Conservation (phyloP, 1,284 basidiomycete genomes). For the Ceratobasidium sp. region DNA sequence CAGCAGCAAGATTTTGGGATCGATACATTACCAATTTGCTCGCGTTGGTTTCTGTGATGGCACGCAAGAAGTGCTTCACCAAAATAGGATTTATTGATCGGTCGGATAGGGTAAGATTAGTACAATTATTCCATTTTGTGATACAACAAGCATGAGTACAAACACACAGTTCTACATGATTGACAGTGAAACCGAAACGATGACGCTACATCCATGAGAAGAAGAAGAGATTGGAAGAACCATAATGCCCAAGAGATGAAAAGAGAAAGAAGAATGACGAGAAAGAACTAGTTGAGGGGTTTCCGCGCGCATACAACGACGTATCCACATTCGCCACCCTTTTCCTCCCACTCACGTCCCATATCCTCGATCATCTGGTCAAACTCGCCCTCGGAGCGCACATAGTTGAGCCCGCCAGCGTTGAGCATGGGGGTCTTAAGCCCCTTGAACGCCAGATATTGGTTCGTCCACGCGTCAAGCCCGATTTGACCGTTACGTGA, state of each 20-base stretch:
- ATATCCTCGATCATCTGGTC: constrained; percentile 44
- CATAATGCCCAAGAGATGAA: constrained; percentile 9
- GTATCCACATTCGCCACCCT: constrained; percentile 41
- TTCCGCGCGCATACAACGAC: constrained; percentile 42
- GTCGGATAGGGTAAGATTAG: neutral
- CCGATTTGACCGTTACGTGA: constrained; percentile 39
- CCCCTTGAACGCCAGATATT: constrained; percentile 40
- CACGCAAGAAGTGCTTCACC: no score
- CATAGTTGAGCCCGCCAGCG: constrained; percentile 19
- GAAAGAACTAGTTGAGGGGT: constrained; percentile 39
- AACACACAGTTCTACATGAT: neutral
- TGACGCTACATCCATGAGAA: neutral
- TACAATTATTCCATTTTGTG: neutral
- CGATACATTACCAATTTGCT: no score
- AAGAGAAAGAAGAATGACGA: neutral
- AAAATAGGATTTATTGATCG: no score
- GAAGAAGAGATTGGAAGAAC: neutral
- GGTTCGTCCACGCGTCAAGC: constrained; percentile 38
- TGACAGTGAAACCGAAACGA: neutral
- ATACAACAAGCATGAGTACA: constrained; percentile 24
- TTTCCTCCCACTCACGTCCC: constrained; percentile 42
- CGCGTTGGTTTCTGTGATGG: no score
- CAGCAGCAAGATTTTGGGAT: no score
- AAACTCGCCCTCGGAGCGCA: constrained; percentile 38
- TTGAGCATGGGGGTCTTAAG: constrained; percentile 44